phyloP scores from a whole-genome alignment of 192 early-diverging fungal species.

The Coemansia furcata region DNA sequence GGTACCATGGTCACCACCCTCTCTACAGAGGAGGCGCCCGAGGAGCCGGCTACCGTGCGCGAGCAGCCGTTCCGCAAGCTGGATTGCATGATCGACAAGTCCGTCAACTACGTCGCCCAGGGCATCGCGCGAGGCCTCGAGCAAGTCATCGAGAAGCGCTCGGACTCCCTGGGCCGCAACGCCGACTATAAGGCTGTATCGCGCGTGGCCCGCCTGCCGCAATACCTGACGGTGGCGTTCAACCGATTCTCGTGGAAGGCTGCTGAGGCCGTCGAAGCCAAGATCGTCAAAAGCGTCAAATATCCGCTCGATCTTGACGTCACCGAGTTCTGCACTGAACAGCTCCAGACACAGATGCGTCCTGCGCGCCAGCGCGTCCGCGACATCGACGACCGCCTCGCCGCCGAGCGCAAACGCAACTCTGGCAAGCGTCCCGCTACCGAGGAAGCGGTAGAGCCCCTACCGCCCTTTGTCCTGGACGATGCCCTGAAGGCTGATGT shows the following conservation, averaged over 20 bases:
- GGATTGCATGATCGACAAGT: conserved; percentile 62
- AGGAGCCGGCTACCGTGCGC: conserved; percentile 61
- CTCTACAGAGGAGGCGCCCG: conserved; percentile 66
- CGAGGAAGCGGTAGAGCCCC: conserved; percentile 16
- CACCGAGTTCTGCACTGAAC: conserved; percentile 79
- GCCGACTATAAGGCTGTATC: conserved; percentile 77
- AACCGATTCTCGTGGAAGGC: conserved; percentile 96
- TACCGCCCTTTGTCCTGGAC: conserved; percentile 55
- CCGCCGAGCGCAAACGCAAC: conserved; percentile 55
- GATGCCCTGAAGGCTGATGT: conserved; percentile 72
- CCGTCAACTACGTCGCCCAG: conserved; percentile 45
- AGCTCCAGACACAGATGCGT: conserved; percentile 72
- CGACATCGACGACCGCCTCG: conserved; percentile 68
- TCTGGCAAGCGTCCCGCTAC: conserved; percentile 27
- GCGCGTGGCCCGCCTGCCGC: conserved; percentile 79
- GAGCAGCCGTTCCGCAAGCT: conserved; percentile 79
- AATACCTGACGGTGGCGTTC: conserved; percentile 87
- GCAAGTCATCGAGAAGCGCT: conserved; percentile 88
- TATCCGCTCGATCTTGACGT: conserved; percentile 92
- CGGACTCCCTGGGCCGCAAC: conserved; percentile 71
- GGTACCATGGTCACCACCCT: conserved; percentile 59
- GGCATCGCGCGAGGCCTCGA: conserved; percentile 61
- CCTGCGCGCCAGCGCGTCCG: conserved; percentile 64
- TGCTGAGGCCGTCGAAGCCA: conserved; percentile 73
- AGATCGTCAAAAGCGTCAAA: conserved; percentile 94